phyloP scores from a whole-genome alignment of 331 rosid species.

The Malus hybrid region DNA sequence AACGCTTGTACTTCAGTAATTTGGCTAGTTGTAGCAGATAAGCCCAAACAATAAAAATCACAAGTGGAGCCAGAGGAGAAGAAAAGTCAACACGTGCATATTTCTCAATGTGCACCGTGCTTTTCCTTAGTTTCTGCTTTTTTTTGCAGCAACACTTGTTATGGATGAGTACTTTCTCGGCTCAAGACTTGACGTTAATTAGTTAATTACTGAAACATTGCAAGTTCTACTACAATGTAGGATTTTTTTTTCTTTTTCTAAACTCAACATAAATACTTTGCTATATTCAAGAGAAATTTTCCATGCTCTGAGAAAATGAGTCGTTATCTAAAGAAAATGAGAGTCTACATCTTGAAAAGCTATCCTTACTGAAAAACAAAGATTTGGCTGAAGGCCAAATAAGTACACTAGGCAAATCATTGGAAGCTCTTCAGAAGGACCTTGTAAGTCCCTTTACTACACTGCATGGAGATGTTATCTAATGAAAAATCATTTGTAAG shows the following conservation, averaged over 20 bases:
- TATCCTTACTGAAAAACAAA: constrained; percentile 49
- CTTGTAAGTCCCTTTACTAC: constrained; percentile 38
- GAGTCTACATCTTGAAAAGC: constrained; percentile 54
- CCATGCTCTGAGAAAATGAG: constrained; percentile 58
- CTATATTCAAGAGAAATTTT: constrained; percentile 64
- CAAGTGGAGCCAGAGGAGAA: too few relatives aligned
- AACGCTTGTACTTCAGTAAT: too few relatives aligned
- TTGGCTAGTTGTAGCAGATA: too few relatives aligned
- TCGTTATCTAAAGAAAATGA: constrained; percentile 47
- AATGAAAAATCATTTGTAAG: constrained; percentile 1
- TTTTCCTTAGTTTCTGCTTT: neutral
- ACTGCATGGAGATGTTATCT: constrained; percentile 14
- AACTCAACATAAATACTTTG: neutral
- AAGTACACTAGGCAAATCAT: constrained; percentile 56
- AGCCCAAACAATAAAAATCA: too few relatives aligned
- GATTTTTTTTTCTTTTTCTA: neutral
- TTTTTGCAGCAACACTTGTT: neutral
- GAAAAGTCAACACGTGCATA: too few relatives aligned
- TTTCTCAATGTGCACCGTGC: neutral
- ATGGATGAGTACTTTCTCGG: neutral
- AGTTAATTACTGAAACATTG: neutral
- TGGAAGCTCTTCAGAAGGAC: constrained; percentile 76
- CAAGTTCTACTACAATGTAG: neutral
- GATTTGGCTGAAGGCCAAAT: constrained; percentile 62
- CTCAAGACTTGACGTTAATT: neutral